Conservation (phyloP, 441 rosid species). For the Croton setiger region DNA sequence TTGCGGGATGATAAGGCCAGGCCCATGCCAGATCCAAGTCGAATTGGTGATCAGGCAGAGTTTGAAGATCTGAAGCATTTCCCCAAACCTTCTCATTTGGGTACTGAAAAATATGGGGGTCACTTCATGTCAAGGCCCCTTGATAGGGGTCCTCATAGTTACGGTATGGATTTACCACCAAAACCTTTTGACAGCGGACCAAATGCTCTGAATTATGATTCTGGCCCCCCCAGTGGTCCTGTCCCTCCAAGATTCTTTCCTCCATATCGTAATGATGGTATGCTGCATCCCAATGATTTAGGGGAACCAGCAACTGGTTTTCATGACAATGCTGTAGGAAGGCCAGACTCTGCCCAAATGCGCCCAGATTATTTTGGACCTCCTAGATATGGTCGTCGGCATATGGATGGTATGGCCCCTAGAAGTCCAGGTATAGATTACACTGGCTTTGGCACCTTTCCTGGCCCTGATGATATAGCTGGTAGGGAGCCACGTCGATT, state of each 20-base stretch:
- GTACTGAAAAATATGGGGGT: conserved; percentile 37
- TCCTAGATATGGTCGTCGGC: conserved; percentile 39
- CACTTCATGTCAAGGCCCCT: conserved; percentile 39
- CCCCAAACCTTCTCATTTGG: conserved; percentile 40
- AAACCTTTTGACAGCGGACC: conserved; percentile 39
- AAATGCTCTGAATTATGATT: conserved; percentile 19
- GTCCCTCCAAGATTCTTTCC: conserved; percentile 48
- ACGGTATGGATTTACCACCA: conserved; percentile 33
- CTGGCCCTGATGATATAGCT: conserved; percentile 39
- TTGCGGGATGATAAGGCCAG: conserved; percentile 34
- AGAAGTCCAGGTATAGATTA: conserved; percentile 61
- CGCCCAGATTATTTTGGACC: conserved; percentile 43
- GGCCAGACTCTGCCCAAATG: conserved; percentile 33
- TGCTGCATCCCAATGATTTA: conserved; percentile 27
- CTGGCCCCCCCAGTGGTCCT: conserved; percentile 32
- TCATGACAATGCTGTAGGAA: conserved; percentile 36
- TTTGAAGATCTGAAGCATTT: conserved; percentile 49
- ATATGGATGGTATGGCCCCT: conserved; percentile 39
- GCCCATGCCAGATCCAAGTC: conserved; percentile 38
- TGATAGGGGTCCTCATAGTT: conserved; percentile 40
- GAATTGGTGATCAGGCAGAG: conserved; percentile 32
- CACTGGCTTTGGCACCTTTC: conserved; percentile 41
- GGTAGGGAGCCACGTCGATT: conserved; percentile 40
- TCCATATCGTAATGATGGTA: conserved; percentile 30
- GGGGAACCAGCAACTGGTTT: conserved; percentile 41